A percentile compares a stretch with the other conserved stretches of the same genome.
These are phyloP conservation scores for Rubia balearica DNA, from an alignment of 305 asterid genomes.

Conservation along the genomic window DNA sequence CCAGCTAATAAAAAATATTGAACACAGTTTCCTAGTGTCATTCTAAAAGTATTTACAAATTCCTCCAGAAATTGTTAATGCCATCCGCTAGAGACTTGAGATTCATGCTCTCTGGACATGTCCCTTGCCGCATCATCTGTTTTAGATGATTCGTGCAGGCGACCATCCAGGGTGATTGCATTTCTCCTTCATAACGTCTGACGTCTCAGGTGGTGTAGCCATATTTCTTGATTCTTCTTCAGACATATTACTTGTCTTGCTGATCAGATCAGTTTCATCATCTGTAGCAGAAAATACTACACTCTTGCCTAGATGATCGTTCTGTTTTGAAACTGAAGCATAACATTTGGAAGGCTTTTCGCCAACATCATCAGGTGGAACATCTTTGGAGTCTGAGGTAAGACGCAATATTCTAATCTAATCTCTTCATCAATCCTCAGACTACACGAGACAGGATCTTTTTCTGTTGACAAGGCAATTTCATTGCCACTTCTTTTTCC, in stretches of 20 bases:
- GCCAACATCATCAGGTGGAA: neutral
- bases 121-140: slow-evolving; percentile 17
- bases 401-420: neutral
- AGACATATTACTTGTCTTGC: neutral
- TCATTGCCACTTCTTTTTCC: slow-evolving; percentile 2
- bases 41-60: no score
- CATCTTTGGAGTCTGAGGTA: neutral
- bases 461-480: slow-evolving; percentile 8
- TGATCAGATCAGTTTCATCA: slow-evolving; percentile 9
- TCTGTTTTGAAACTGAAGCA: neutral
- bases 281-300: slow-evolving; percentile 14
- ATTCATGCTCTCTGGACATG: no score
- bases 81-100: no score
- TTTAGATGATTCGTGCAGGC: slow-evolving; percentile 17
- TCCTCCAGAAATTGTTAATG: no score
- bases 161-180: slow-evolving; percentile 5
- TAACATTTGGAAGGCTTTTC: slow-evolving; percentile 2
- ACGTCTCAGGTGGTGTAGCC: neutral
- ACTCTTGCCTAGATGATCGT: neutral
- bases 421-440: slow-evolving; percentile 4
- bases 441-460: slow-evolving; percentile 20
- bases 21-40: neutral
- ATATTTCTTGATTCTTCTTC: slow-evolving; percentile 10
- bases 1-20: neutral
- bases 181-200: slow-evolving; percentile 5